phyloP scores from a whole-genome alignment of 768 basidiomycete genomes.

The Floccularia luteovirens region DNA sequence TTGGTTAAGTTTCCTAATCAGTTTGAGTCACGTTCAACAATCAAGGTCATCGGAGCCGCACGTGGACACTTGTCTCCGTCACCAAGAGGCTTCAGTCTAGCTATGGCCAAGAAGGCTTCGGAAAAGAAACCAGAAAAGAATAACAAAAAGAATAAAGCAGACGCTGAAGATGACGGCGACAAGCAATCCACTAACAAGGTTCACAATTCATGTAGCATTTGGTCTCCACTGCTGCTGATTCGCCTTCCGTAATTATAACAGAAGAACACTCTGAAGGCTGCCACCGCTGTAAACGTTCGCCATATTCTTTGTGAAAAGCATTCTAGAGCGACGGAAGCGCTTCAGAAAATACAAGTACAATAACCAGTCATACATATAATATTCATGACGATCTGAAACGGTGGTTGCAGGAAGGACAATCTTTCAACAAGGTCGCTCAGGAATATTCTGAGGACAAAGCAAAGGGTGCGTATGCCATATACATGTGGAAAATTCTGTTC shows the following conservation, averaged over 20 bases:
- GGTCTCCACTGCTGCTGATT: neutral
- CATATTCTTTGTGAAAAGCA: constrained; percentile 89
- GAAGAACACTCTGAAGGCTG: constrained; percentile 63
- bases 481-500: neutral
- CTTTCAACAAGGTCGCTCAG: constrained; percentile 85
- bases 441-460: constrained; percentile 92
- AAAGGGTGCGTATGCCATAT: constrained; percentile 44
- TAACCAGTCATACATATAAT: neutral
- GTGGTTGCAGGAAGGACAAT: constrained; percentile 50
- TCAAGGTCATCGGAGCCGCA: no score
- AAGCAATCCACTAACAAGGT: no score
- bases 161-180: constrained; percentile 26
- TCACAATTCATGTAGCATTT: no score
- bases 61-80: no score
- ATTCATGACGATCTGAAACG: neutral
- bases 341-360: constrained; percentile 70
- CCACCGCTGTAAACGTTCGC: constrained; percentile 77
- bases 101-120: constrained; percentile 31
- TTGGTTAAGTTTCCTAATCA: no score
- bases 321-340: constrained; percentile 68
- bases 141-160: constrained; percentile 38
- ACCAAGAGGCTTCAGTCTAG: no score
- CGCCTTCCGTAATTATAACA: constrained; percentile 20
- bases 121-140: constrained; percentile 27
- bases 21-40: no score